Base-by-base conservation (phyloP, 345 rosid species). In the Garcia nutans region DNA sequence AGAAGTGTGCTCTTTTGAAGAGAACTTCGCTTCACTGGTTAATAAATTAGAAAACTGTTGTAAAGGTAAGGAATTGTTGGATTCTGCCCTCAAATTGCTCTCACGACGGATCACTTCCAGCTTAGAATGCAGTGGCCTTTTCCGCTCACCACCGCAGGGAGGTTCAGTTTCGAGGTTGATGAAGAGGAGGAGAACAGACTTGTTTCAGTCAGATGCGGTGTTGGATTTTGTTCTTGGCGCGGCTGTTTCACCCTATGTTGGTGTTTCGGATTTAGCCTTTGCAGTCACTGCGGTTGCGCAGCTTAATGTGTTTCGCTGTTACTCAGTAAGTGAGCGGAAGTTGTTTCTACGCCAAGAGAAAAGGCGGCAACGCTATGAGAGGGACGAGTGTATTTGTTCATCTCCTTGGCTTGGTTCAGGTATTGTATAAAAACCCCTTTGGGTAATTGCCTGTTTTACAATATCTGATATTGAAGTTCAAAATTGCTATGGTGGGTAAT, bases 1-100 rank as follows among this genome's bases (percentile, higher is more conserved):
- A 2, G 76, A 74, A 19, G 76, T 74, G 10, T 31, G 60, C 11
- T 64, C 70, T 15, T 73, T 73, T 13, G 26, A 19, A 62, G 76
- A 74, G 13, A 74, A 74, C 47, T 74, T 63, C 22, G 62, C 37
- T 1, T 50, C 50, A 49, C 31, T 74, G 13, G 28, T 3, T 28
- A 12, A 50, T n/a, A 74, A 49, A 6, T 12, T 73, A 10, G 19
- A 73, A 1, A 68, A 68, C 41, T 47, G 61, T 20, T 15, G 31
- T 49, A 73, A 20, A 26, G 76, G 76, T 5, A 15, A 28, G 31
- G 68, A 31, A 50, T 65, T 73, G 26, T n/a, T 73, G 68, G 69
- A 62, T 49, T 1, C 2, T 49, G 76, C 68, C 26, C 1, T 73
- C n/a, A 62, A 49, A 28, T 49, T 73, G 61, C 17, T 63, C 11